Base-by-base conservation (phyloP, 768 basidiomycete species). In the Candolleomyces eurysporus region DNA sequence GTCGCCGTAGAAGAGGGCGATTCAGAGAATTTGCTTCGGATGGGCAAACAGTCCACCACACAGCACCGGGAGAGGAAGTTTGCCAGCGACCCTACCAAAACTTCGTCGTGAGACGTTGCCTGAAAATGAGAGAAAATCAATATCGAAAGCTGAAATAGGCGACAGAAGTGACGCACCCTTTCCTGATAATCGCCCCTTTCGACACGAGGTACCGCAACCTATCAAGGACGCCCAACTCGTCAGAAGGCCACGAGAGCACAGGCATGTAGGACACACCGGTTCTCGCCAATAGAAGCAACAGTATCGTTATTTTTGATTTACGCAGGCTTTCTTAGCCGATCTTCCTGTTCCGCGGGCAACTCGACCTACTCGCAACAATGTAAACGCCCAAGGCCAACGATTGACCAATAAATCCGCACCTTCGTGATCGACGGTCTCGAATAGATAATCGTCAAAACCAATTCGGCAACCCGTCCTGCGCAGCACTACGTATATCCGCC, bases 371-470 rank as follows among this genome's bases (percentile, higher is more conserved):
- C 45, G 54, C 58, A 26, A 52, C 43, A 10, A 26, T 21, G 46
- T 14, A 46, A 31, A 17, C 14, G 16, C n/a, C 49, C 42, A 59
- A 45, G 60, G 49, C 17, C 9, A 8, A 43, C 42, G 17, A 9
- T 9, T 43, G 9, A 17, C 42, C 8, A 43, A 43, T 43, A 43
- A 19, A 19, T 6, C 78, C n/a, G 61, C 66, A 87, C 91, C 80
- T 91, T 91, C 89, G 94, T 92, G 63, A 94, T 83, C n/a, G n/a
- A n/a, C n/a, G n/a, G 71, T 95, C 95, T 26, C 93, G 94, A 73
- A 94, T 92, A 66, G n/a, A n/a, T n/a, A n/a, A n/a, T n/a, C n/a
- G n/a, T n/a, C n/a, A n/a, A n/a, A n/a, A n/a, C n/a, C n/a, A n/a
- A n/a, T n/a, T n/a, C n/a, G n/a, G n/a, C n/a, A n/a, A n/a, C n/a